Conservation (phyloP, 2,329 filamentous ascomycete genomes). For the Chalara sp. region DNA sequence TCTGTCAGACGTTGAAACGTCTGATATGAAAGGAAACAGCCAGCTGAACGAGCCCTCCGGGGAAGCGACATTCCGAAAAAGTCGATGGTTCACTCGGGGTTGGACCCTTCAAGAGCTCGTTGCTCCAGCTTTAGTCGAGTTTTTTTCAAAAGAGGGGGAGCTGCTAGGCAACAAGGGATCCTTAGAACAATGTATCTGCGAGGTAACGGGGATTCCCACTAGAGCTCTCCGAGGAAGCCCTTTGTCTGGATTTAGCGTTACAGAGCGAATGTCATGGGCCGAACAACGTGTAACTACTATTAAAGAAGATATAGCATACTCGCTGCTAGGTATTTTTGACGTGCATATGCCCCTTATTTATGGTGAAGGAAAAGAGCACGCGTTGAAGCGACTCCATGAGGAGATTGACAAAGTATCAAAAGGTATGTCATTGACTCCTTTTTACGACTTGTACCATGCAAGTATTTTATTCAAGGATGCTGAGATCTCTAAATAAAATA, state of each 20-base stretch:
- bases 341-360: neutral
- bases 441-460: neutral
- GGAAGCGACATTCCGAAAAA: conserved; percentile 4
- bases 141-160: conserved; percentile 3
- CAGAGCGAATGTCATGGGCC: conserved; percentile 36
- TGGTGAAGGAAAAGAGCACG: neutral
- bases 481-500: conserved; percentile 1
- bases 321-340: neutral
- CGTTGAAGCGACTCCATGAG: neutral
- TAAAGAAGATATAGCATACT: conserved; percentile 18
- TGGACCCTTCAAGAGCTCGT: neutral
- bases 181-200: conserved; percentile 4
- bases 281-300: conserved; percentile 28
- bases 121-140: neutral
- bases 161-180: conserved; percentile 10
- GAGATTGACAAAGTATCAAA: neutral
- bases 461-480: too few relatives aligned
- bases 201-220: neutral
- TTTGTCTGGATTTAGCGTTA: conserved; percentile 18
- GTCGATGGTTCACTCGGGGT: neutral
- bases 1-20: too few relatives aligned
- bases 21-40: neutral
- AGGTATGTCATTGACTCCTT: neutral
- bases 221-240: conserved; percentile 8
- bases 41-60: neutral